Base-by-base conservation (phyloP, 2,329 filamentous ascomycete genomes). In the Dryadomyces quercus-mongolicae region DNA sequence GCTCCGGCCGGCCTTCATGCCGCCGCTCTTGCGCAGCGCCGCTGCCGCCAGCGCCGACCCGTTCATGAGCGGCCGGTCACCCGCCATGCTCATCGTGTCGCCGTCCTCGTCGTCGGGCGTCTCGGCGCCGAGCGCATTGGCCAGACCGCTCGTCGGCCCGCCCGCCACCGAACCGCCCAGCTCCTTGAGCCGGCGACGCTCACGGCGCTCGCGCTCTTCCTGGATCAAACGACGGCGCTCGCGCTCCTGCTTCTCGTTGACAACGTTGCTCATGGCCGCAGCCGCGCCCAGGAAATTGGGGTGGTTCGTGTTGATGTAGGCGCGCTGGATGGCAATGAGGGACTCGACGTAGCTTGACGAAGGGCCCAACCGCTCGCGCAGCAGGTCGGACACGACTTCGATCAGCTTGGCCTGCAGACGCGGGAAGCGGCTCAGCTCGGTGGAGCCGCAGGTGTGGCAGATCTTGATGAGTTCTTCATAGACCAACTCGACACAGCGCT, bases 401-500 rank as follows among this genome's bases (percentile, higher is more conserved):
- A 98, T 98, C 46, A 98, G 83, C 71, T 97, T 97, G 52, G 85
- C 93, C 71, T 98, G 93, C 53, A 98, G 75, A 58, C 93, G 82
- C 13, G 93, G 93, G 68, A 92, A 98, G 59, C 93, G 81, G 53
- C 88, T 86, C 20, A 98, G 81, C 68, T 98, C 93, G 16, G 87
- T 94, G 2, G 90, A 96, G 58, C 93, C 93, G 70, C 93, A 98
- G 1, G 93, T 98, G 68, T 98, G 93, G 71, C 93, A 96, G 61
- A 98, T 97, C 72, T 98, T 98, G 74, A 98, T 98, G 47, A 98
- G 78, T 69, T 98, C 93, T 68, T 98, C 93, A 68, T 98, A 98
- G 2, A 98, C 93, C 53, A 98, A 80, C 70, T 98, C 93, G 51
- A 98, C 93, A 65, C 93, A 98, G 62, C 93, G 84, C 67, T 98